A percentile compares a stretch with the other conserved stretches of the same genome.
These are phyloP conservation scores for Paramecium biaurelia DNA, from an alignment of 73 alveolate species.

Conservation along the genomic window DNA sequence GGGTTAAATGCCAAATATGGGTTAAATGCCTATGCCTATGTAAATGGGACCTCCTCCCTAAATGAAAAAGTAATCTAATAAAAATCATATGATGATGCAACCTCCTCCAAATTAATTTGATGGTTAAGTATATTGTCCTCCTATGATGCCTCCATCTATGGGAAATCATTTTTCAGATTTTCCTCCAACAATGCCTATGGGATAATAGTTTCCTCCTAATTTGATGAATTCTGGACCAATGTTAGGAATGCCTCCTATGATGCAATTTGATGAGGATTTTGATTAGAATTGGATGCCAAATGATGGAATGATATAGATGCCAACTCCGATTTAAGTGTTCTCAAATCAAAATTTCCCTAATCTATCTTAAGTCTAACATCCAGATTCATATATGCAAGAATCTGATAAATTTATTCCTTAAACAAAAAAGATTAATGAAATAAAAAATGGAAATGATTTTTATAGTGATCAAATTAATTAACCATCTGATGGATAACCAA, in stretches of 20 bases:
- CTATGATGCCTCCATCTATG: conserved; percentile 3
- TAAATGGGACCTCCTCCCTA: not conserved
- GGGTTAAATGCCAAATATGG: not conserved
- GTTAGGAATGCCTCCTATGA: not conserved
- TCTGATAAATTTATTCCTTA: not conserved
- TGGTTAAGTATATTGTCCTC: not conserved
- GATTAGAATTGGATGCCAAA: not conserved
- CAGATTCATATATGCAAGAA: not conserved
- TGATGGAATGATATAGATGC: conserved; percentile 15
- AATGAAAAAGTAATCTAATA: not conserved
- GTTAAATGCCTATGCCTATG: not conserved
- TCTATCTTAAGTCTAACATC: conserved; percentile 4
- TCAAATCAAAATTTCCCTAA: not conserved
- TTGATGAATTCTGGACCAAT: not conserved
- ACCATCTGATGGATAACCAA: not conserved
- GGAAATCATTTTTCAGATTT: not conserved
- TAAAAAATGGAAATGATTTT: not conserved
- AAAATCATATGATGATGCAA: conserved; percentile 4
- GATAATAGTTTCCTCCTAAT: not conserved
- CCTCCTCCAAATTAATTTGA: conserved; percentile 17
- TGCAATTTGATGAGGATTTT: not conserved
- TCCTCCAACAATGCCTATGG: not conserved
- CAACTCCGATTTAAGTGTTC: not conserved
- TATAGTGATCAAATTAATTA: not conserved
- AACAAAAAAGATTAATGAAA: not conserved